A percentile compares a stretch with the other conserved stretches of the same genome.
Conservation (phyloP, 2,329 filamentous ascomycete species). For the Mariannaea elegans region DNA sequence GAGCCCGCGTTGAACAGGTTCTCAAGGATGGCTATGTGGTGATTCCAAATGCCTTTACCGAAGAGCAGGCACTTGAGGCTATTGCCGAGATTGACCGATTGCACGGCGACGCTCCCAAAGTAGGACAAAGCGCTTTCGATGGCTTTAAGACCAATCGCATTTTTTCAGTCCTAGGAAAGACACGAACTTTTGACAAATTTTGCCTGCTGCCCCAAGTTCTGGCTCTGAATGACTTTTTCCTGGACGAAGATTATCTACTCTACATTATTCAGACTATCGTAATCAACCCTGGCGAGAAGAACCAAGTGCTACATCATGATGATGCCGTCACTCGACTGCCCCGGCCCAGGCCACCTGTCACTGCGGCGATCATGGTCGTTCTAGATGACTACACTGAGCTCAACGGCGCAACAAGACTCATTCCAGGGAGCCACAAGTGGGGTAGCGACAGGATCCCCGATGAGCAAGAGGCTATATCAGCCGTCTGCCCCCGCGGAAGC, state of each 20-base stretch:
- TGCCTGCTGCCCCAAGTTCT: constrained; percentile 11
- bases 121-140: constrained; percentile 5
- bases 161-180: constrained; percentile 10
- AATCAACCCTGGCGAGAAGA: constrained; percentile 17
- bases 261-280: constrained; percentile 21
- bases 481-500: constrained; percentile 12
- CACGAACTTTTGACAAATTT: constrained; percentile 18
- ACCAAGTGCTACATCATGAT: constrained; percentile 18
- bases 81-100: constrained; percentile 17
- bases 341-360: constrained; percentile 9
- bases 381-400: constrained; percentile 19
- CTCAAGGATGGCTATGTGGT: constrained; percentile 12
- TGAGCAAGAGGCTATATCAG: constrained; percentile 9
- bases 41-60: constrained; percentile 14
- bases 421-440: constrained; percentile 17
- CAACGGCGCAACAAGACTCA: constrained; percentile 15
- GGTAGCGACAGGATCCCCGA: constrained; percentile 7
- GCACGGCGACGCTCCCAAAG: constrained; percentile 10
- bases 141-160: constrained; percentile 17
- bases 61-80: constrained; percentile 5
- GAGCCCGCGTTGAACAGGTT: constrained; percentile 6
- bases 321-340: constrained; percentile 10
- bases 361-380: constrained; percentile 12
- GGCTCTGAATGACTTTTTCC: constrained; percentile 15
- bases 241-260: constrained; percentile 13